Base-by-base conservation (phyloP, 78 protist species). In the Goniomonas avonlea region DNA sequence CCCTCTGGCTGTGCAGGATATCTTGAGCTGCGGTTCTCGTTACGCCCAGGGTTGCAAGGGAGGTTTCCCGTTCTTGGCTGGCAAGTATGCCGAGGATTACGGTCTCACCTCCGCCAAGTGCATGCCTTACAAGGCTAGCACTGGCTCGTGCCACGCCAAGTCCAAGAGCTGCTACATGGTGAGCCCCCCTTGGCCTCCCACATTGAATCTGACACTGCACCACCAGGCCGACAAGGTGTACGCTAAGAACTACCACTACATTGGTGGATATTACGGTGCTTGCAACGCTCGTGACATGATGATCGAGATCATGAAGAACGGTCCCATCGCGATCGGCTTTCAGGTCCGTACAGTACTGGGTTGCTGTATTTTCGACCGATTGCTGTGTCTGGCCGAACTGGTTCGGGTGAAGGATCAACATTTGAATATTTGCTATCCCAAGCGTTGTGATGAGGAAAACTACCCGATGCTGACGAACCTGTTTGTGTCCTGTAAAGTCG, bases 21-120 rank as follows among this genome's bases (percentile, higher is more conserved):
- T 38, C 25, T 32, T 63, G 37, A 3, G 18, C n/a, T 63, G 73
- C 73, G n/a, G n/a, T n/a, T 38, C 40, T 5, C 73, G 53, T 23
- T 63, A 63, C 73, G 5, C 53, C 18, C 53, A 63, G 47, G 73
- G 73, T 3, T 63, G 73, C 47, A 48, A 38, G 34, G 73, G 73
- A 5, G 73, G 73, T 48, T 63, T 63, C 23, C 32, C 73, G 37
- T 63, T 23, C 47, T 5, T 39, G 32, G 73, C 39, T 4, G 73
- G 73, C 32, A 63, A 63, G 73, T 63, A 38, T 63, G 21, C 31
- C 48, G 3, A 32, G 35, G 73, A 63, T 48, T 32, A 5, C 23
- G 48, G 47, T 48, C 23, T 63, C 47, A 29, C 21, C 32, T 34
- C 40, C 25, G 53, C 5, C 41, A 38, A 37, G 53, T 39, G 47